A percentile compares a stretch with the other conserved stretches of the same genome.
Evolutionary conservation across 345 rosid genomes (phyloP).

Genomic region (Gossypioides kirkii): DNA sequence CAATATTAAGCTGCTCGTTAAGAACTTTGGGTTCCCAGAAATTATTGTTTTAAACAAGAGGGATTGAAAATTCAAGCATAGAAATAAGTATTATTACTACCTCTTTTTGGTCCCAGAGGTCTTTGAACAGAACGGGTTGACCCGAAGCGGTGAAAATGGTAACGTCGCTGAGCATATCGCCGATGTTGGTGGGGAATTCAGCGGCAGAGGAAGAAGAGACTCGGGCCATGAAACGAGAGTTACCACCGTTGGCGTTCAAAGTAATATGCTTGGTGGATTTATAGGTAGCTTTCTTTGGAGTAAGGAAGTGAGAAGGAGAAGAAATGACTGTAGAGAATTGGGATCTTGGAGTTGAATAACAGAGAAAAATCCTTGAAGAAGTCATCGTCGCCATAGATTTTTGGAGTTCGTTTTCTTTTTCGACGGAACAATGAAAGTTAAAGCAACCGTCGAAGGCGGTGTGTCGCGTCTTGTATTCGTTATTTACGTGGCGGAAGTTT

Average conservation of each 20-base stretch:
- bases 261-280: not conserved
- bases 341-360: not conserved
- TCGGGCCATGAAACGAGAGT: constrained; percentile 21
- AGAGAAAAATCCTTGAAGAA: not conserved
- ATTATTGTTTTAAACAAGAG: not conserved
- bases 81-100: constrained; percentile 21
- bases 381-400: not conserved
- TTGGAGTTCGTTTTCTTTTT: not conserved
- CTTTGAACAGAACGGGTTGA: constrained; percentile 52
- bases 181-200: constrained; percentile 25
- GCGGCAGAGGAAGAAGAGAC: constrained; percentile 35
- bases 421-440: not conserved
- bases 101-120: constrained; percentile 85
- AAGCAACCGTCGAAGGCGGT: not conserved
- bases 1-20: not conserved
- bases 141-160: constrained; percentile 60
- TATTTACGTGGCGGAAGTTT: not conserved
- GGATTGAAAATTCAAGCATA: not conserved
- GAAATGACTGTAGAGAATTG: not conserved
- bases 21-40: constrained; percentile 2
- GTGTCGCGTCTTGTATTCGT: not conserved
- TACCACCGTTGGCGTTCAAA: not conserved
- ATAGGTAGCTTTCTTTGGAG: not conserved
- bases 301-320: not conserved
- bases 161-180: constrained; percentile 55